phyloP scores from a whole-genome alignment of 352 stramenopile genomes.

The Phytopythium cucurbitacearum region DNA sequence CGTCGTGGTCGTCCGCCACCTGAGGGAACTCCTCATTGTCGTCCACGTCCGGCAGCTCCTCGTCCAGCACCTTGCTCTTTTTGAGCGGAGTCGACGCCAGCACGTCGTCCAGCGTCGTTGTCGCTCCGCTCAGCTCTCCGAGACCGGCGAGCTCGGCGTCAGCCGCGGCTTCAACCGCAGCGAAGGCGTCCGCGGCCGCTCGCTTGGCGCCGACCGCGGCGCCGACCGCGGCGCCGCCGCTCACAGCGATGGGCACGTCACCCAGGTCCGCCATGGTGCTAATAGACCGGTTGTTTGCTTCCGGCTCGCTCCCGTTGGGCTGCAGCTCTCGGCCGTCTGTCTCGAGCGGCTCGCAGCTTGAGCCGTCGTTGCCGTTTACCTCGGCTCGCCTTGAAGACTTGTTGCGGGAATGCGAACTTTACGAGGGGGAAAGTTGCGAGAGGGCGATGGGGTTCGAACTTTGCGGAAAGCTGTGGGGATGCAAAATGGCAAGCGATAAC shows the following conservation, averaged over 20 bases:
- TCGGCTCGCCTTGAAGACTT: no score
- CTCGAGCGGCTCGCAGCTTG: no score
- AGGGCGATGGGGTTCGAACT: no score
- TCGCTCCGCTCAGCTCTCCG: not conserved
- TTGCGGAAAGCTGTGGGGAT: no score
- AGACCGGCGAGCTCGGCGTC: constrained; percentile 18
- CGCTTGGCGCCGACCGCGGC: constrained; percentile 10
- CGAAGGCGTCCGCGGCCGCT: constrained; percentile 22
- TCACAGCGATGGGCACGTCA: not conserved
- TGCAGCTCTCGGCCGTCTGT: no score
- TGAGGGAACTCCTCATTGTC: constrained; percentile 33
- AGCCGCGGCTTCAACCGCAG: constrained; percentile 1
- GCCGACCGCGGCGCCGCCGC: constrained; percentile 15
- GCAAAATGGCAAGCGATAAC: no score
- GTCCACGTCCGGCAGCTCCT: constrained; percentile 44
- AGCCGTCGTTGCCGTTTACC: no score
- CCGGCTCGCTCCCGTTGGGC: no score
- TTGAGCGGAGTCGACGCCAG: constrained; percentile 45
- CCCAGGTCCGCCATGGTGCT: constrained; percentile 1
- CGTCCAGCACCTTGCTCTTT: constrained; percentile 39
- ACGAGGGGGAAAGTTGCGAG: no score
- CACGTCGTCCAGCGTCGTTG: constrained; percentile 66
- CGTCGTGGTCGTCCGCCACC: constrained; percentile 9
- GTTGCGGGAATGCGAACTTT: no score
- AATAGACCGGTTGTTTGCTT: no score